phyloP scores from a whole-genome alignment of 177 flowering plant genomes.

The Viscum album region DNA sequence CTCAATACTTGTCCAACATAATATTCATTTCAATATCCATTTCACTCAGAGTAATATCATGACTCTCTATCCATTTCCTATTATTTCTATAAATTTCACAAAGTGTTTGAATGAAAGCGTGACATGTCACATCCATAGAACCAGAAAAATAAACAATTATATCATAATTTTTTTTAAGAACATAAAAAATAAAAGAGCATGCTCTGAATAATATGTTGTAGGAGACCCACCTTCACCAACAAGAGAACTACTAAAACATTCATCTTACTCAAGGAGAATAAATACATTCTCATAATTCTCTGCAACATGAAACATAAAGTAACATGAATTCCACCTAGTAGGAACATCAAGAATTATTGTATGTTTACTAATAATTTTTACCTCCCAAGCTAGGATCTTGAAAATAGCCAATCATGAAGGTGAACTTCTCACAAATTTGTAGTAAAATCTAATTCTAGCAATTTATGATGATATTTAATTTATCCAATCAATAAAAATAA shows the following conservation, averaged over 20 bases:
- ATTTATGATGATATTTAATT: neutral
- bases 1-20: neutral
- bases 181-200: neutral
- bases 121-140: neutral
- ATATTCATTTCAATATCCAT: neutral
- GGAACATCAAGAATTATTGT: neutral
- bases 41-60: neutral
- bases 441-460: neutral
- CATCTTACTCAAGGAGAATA: neutral
- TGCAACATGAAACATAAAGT: neutral
- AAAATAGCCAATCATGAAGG: neutral
- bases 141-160: neutral
- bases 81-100: neutral
- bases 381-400: neutral
- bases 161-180: neutral
- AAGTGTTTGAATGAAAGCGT: neutral
- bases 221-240: neutral
- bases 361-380: neutral
- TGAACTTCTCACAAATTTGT: neutral
- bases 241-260: neutral
- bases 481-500: neutral
- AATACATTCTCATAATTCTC: neutral
- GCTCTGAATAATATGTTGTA: neutral
- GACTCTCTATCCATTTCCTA: neutral
- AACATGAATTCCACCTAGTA: neutral